Conservation (phyloP, 1,139 yeast genomes). For the Hansenula lynferdii region DNA sequence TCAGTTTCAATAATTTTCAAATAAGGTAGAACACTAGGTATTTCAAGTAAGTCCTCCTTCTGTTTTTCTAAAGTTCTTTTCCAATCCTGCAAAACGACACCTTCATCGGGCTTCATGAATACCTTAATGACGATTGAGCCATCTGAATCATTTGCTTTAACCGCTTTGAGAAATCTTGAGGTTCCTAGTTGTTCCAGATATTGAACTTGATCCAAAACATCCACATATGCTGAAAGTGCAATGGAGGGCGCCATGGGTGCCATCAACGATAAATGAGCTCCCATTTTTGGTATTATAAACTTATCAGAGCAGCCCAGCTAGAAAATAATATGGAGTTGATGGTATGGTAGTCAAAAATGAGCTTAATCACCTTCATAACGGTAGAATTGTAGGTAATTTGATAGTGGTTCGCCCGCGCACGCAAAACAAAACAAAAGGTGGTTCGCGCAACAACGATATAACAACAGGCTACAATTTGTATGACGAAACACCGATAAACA, state of each 20-base stretch:
- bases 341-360: too few species aligned
- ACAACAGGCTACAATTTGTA: too few species aligned
- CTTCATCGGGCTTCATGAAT: constrained; percentile 67
- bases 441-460: too few species aligned
- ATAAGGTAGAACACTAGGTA: constrained; percentile 69
- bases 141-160: constrained; percentile 65
- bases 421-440: too few species aligned
- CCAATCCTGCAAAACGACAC: constrained; percentile 33
- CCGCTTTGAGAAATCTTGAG: constrained; percentile 81
- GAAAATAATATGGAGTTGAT: too few species aligned
- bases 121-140: constrained; percentile 77
- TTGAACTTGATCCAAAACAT: constrained; percentile 68
- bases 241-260: constrained; percentile 93
- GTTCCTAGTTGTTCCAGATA: constrained; percentile 66
- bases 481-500: too few species aligned
- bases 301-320: too few species aligned
- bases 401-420: too few species aligned
- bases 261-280: constrained; percentile 76
- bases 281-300: too few species aligned
- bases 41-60: constrained; percentile 35
- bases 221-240: constrained; percentile 85
- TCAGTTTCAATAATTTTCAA: constrained; percentile 78
- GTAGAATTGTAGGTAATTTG: too few species aligned
- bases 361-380: too few species aligned
- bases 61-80: constrained; percentile 30